Conservation (phyloP, 106 monocot genomes). For the Iris macrosiphon region DNA sequence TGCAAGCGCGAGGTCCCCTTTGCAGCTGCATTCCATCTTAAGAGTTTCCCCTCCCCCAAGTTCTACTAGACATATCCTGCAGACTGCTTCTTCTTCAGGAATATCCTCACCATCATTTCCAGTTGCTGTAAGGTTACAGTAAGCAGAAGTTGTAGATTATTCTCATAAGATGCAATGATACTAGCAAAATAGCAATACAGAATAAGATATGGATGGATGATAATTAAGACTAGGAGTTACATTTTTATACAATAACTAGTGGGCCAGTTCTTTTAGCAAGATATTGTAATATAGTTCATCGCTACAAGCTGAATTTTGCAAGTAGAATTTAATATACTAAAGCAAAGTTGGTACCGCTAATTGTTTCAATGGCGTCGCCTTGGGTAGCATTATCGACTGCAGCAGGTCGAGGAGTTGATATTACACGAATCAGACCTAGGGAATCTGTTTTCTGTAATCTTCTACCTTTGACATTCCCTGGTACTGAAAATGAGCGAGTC, state of each 20-base stretch:
- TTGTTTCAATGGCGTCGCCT: slow-evolving; percentile 30
- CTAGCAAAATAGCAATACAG: background rate
- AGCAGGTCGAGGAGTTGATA: slow-evolving; percentile 72
- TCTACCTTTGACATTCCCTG: slow-evolving; percentile 55
- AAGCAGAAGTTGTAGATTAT: slow-evolving; percentile 2
- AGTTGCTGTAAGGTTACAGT: slow-evolving; percentile 22
- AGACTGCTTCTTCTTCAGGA: slow-evolving; percentile 95
- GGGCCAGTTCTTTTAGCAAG: background rate
- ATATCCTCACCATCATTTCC: slow-evolving; percentile 85
- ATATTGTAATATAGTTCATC: background rate
- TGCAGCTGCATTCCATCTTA: slow-evolving; percentile 99
- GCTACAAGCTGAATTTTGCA: background rate
- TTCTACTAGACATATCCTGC: slow-evolving; percentile 87
- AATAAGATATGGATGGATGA: background rate
- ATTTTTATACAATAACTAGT: background rate
- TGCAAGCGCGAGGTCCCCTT: slow-evolving; percentile 96
- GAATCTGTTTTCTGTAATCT: slow-evolving; percentile 54
- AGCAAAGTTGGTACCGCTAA: slow-evolving; percentile 33
- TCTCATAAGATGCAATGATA: slow-evolving; percentile 1
- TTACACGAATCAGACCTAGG: slow-evolving; percentile 57
- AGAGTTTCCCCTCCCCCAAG: slow-evolving; percentile 96
- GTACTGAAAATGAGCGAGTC: slow-evolving; percentile 83
- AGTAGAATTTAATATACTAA: background rate
- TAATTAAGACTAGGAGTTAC: background rate
- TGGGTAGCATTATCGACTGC: slow-evolving; percentile 24